phyloP scores from a whole-genome alignment of 257 asterid species.

The Phtheirospermum japonicum region DNA sequence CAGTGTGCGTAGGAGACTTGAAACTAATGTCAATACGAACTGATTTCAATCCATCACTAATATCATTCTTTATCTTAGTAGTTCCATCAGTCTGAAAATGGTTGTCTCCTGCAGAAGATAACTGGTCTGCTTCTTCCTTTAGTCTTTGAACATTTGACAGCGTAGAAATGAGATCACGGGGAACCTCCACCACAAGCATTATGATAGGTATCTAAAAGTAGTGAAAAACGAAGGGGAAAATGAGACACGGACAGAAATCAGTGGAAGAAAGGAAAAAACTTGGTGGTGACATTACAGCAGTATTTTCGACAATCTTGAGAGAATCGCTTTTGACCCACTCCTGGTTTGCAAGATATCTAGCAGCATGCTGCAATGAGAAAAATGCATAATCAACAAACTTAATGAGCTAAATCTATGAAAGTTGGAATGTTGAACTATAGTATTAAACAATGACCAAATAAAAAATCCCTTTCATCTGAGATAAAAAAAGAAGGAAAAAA shows the following conservation, averaged over 20 bases:
- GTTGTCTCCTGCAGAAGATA: conserved; percentile 45
- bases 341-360: conserved; percentile 97
- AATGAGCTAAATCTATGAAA: conserved; percentile 25
- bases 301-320: conserved; percentile 99
- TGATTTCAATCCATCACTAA: conserved; percentile 57
- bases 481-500: too few relatives aligned
- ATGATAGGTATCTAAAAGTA: conserved; percentile 85
- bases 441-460: conserved; percentile 13
- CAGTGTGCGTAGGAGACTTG: conserved; percentile 94
- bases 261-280: conserved; percentile 11
- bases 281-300: conserved; percentile 74
- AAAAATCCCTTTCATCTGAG: not conserved
- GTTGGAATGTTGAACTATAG: conserved; percentile 12
- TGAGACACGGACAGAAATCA: conserved; percentile 20
- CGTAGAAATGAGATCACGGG: conserved; percentile 62
- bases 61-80: conserved; percentile 37
- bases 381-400: conserved; percentile 28
- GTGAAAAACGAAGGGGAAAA: conserved; percentile 18
- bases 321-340: conserved; percentile 99
- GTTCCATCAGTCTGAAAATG: conserved; percentile 46
- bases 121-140: conserved; percentile 48
- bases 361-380: conserved; percentile 85
- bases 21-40: conserved; percentile 97
- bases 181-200: conserved; percentile 99
- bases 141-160: conserved; percentile 47